Evolutionary conservation across 2,329 filamentous ascomycete species (phyloP).

Genomic region (Colletotrichum truncatum): DNA sequence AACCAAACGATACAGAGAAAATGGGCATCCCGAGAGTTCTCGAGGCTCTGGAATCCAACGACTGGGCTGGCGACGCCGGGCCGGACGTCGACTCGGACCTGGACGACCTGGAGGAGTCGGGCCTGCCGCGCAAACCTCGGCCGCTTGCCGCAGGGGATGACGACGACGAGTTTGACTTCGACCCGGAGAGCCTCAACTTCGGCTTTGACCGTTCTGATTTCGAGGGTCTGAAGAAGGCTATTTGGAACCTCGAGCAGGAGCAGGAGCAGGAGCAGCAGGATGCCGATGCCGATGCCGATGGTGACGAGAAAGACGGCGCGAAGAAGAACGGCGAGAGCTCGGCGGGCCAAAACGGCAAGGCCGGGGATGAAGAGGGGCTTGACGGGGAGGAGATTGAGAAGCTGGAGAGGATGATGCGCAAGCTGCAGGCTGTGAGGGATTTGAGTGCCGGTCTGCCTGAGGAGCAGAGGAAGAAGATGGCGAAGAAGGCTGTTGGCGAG

Average conservation of each 20-base stretch:
- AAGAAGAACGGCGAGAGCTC: neutral
- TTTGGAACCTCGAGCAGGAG: slow-evolving; percentile 51
- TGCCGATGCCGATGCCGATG: neutral
- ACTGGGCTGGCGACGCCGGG: slow-evolving; percentile 57
- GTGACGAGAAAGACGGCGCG: neutral
- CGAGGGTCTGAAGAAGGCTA: slow-evolving; percentile 59
- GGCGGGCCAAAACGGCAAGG: neutral
- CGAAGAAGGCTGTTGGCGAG: slow-evolving; percentile 68
- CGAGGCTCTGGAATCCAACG: slow-evolving; percentile 72
- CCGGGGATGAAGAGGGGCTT: slow-evolving; percentile 38
- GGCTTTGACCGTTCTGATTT: slow-evolving; percentile 63
- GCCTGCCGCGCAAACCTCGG: slow-evolving; percentile 41
- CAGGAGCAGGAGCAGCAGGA: slow-evolving; percentile 33
- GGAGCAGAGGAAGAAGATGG: slow-evolving; percentile 68
- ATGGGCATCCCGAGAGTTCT: slow-evolving; percentile 65
- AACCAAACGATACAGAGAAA: slow-evolving; percentile 54
- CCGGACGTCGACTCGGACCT: slow-evolving; percentile 43
- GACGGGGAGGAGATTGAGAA: slow-evolving; percentile 63
- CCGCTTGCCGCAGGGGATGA: slow-evolving; percentile 37
- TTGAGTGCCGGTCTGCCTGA: slow-evolving; percentile 67
- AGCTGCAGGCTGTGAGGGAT: slow-evolving; percentile 69
- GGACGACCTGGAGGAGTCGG: slow-evolving; percentile 37
- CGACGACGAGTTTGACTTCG: slow-evolving; percentile 47
- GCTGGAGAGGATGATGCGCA: slow-evolving; percentile 71
- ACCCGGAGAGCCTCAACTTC: slow-evolving; percentile 60